These are phyloP conservation scores for Cordyceps cateniannulata DNA, from an alignment of 2,329 filamentous ascomycete species.

Conservation along the genomic window DNA sequence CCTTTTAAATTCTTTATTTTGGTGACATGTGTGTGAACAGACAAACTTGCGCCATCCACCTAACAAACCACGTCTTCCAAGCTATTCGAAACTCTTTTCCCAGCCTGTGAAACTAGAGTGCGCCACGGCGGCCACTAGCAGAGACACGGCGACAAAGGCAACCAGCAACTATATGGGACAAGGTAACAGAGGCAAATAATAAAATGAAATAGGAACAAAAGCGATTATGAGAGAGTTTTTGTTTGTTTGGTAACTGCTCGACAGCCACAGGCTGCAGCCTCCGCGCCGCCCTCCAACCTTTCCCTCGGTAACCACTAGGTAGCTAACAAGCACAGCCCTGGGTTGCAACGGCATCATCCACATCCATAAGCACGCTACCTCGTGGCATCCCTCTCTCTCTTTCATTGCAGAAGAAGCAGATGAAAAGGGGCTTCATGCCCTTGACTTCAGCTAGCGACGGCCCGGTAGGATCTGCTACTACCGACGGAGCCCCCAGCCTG, in stretches of 20 bases:
- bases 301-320: not conserved
- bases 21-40: too few species aligned
- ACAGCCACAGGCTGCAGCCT: not conserved
- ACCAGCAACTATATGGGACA: not conserved
- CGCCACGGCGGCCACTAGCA: constrained; percentile 1
- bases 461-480: not conserved
- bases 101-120: not conserved
- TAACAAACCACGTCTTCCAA: constrained; percentile 7
- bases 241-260: too few species aligned
- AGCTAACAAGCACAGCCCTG: not conserved
- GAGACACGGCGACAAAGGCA: not conserved
- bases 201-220: not conserved
- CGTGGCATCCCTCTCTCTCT: not conserved
- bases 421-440: not conserved
- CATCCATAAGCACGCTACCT: constrained; percentile 6
- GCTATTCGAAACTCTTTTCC: constrained; percentile 1
- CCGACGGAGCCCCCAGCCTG: not conserved
- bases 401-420: not conserved
- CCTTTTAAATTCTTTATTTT: not conserved
- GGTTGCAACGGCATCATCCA: not conserved
- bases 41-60: not conserved
- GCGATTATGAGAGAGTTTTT: not conserved
- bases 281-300: not conserved
- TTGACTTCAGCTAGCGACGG: not conserved
- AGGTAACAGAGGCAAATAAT: not conserved